A percentile compares a stretch with the other conserved stretches of the same genome.
These are phyloP conservation scores for Arabidopsis suecica DNA, from an alignment of 345 rosid species.

Conservation along the genomic window DNA sequence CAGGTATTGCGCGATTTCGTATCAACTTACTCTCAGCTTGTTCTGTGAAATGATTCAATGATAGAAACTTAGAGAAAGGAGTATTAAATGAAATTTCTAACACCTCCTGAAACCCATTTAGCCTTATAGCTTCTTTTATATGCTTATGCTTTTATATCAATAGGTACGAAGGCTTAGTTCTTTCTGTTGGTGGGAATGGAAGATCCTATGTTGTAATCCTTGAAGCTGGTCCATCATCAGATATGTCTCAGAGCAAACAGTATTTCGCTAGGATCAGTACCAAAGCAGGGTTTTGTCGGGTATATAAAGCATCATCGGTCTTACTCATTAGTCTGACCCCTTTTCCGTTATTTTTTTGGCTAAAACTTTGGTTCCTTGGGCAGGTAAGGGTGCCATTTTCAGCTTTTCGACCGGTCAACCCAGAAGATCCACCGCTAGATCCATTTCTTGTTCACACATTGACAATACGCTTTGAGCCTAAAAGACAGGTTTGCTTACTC, in stretches of 20 bases:
- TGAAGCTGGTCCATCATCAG: slow-evolving; percentile 95
- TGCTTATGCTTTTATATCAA: slow-evolving; percentile 21
- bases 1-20: slow-evolving; percentile 53
- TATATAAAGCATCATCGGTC: slow-evolving; percentile 42
- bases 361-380: slow-evolving; percentile 39
- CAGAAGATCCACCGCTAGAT: slow-evolving; percentile 93
- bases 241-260: slow-evolving; percentile 82
- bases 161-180: slow-evolving; percentile 91
- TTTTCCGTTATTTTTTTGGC: neutral
- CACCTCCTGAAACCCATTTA: slow-evolving; percentile 8
- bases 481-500: slow-evolving; percentile 72
- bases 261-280: slow-evolving; percentile 91
- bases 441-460: slow-evolving; percentile 93
- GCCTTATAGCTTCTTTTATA: neutral
- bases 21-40: neutral
- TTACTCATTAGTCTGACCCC: neutral
- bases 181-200: slow-evolving; percentile 97
- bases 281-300: slow-evolving; percentile 93
- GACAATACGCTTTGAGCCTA: slow-evolving; percentile 96
- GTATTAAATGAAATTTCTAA: neutral
- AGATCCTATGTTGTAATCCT: slow-evolving; percentile 89
- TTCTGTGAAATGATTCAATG: slow-evolving; percentile 10
- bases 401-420: slow-evolving; percentile 90
- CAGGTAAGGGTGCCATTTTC: slow-evolving; percentile 98
- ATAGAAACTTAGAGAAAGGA: slow-evolving; percentile 17